These are phyloP conservation scores for Tripterygium wilfordii DNA, from an alignment of 177 flowering plant species.

Conservation along the genomic window DNA sequence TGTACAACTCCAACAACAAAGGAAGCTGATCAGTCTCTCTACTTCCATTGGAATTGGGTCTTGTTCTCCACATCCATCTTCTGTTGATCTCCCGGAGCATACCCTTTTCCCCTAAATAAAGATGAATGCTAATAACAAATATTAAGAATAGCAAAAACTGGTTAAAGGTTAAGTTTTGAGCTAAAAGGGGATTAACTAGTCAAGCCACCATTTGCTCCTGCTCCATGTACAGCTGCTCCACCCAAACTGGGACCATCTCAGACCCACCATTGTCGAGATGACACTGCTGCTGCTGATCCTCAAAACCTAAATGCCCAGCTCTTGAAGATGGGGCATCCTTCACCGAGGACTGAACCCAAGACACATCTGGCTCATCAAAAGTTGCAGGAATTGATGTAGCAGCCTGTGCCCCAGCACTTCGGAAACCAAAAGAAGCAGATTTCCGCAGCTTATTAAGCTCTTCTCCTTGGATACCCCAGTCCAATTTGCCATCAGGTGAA, in stretches of 20 bases:
- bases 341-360: conserved; percentile 45
- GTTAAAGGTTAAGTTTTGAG: conserved; percentile 4
- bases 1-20: too few relatives aligned
- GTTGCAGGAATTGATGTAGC: conserved; percentile 1
- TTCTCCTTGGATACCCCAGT: conserved; percentile 53
- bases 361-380: conserved; percentile 32
- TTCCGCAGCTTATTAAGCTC: conserved; percentile 53
- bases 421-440: conserved; percentile 58
- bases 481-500: conserved; percentile 52
- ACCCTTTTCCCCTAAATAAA: conserved; percentile 4
- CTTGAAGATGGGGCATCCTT: conserved; percentile 25
- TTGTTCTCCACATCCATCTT: too few relatives aligned
- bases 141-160: conserved; percentile 10
- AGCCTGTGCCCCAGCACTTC: conserved; percentile 11
- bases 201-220: conserved; percentile 48
- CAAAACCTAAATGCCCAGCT: conserved; percentile 10
- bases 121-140: conserved; percentile 8
- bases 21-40: too few relatives aligned
- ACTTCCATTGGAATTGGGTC: too few relatives aligned
- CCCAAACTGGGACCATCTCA: conserved; percentile 31
- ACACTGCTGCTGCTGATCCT: conserved; percentile 29
- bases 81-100: too few relatives aligned
- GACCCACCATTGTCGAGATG: conserved; percentile 20
- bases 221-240: conserved; percentile 49
- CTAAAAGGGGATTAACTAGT: conserved; percentile 2